These are phyloP conservation scores for Thalassia testudinum DNA, from an alignment of 116 monocot species.

Conservation along the genomic window DNA sequence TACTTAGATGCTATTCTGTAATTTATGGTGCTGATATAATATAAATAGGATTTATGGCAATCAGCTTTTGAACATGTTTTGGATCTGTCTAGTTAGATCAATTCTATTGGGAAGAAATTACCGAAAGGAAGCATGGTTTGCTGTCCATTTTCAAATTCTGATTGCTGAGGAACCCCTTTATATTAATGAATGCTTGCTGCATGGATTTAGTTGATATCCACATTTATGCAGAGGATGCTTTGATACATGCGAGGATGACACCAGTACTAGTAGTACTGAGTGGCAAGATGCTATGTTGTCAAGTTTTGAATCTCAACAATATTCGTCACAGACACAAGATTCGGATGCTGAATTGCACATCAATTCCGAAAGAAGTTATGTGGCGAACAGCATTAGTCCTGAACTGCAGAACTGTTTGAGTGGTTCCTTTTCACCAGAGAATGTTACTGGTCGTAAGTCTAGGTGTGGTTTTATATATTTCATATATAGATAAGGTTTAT, in stretches of 20 bases:
- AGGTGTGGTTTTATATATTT: no score
- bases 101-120: no score
- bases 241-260: slow-evolving; percentile 74
- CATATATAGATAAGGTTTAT: background rate
- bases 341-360: slow-evolving; percentile 16
- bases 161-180: no score
- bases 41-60: no score
- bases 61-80: no score
- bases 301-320: slow-evolving; percentile 17
- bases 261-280: slow-evolving; percentile 19
- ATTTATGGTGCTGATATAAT: no score
- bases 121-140: no score
- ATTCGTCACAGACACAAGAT: slow-evolving; percentile 15
- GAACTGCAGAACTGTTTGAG: slow-evolving; percentile 40
- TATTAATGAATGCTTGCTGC: no score
- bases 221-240: slow-evolving; percentile 49
- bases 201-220: no score
- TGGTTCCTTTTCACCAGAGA: slow-evolving; percentile 57
- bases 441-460: background rate
- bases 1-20: no score
- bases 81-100: no score
- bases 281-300: slow-evolving; percentile 12
- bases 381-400: slow-evolving; percentile 19
- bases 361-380: slow-evolving; percentile 27
- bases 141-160: no score